phyloP scores from a whole-genome alignment of 2,329 filamentous ascomycete species.

The Verruconis gallopava region DNA sequence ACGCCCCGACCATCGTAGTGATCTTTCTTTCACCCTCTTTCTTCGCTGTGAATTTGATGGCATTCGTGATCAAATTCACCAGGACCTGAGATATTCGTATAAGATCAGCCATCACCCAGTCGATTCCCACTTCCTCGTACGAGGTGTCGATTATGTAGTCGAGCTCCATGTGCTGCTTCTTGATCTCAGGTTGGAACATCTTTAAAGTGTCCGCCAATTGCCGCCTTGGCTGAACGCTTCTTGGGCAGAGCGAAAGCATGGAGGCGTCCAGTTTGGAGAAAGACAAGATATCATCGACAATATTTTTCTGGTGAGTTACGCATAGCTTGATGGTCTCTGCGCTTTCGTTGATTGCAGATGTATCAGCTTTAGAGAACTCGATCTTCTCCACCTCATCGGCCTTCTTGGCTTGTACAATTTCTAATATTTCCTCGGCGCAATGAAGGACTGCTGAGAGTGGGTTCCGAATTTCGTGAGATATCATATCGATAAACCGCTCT shows the following conservation, averaged over 20 bases:
- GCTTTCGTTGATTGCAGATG: conserved; percentile 21
- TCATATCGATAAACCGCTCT: conserved; percentile 26
- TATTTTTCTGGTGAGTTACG: conserved; percentile 9
- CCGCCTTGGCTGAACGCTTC: conserved; percentile 14
- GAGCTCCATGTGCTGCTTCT: conserved; percentile 18
- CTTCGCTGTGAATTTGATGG: conserved; percentile 22
- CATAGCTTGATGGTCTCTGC: conserved; percentile 23
- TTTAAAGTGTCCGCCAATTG: conserved; percentile 19
- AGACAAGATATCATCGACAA: conserved; percentile 10
- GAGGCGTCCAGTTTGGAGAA: conserved; percentile 10
- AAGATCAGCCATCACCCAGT: conserved; percentile 12
- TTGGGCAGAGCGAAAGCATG: conserved; percentile 6
- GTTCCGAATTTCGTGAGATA: conserved; percentile 29
- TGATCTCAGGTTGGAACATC: conserved; percentile 24
- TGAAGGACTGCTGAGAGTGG: conserved; percentile 32
- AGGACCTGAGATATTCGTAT: conserved; percentile 11
- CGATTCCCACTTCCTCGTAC: conserved; percentile 14
- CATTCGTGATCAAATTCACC: conserved; percentile 16
- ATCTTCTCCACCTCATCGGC: conserved; percentile 1
- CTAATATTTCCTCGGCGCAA: conserved; percentile 30
- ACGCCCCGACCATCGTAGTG: conserved; percentile 4
- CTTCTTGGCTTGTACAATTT: conserved; percentile 17
- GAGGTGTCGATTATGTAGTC: conserved; percentile 16
- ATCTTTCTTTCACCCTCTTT: conserved; percentile 14
- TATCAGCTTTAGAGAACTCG: conserved; percentile 12